Evolutionary conservation across 257 asterid species (phyloP).

Genomic region (Solanum sitiens): DNA sequence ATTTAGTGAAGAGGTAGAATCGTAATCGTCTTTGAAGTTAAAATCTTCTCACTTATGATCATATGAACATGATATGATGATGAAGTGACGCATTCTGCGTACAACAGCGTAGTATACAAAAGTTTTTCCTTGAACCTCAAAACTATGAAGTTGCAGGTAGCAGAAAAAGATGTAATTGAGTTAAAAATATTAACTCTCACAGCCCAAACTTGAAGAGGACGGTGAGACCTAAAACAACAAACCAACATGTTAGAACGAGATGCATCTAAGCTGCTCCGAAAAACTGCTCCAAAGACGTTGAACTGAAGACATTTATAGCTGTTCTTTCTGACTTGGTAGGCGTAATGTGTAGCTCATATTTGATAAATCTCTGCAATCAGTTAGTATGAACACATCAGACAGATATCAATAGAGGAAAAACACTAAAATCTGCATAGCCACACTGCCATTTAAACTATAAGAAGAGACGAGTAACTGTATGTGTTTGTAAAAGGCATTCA

Average conservation of each 20-base stretch:
- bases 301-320: constrained; percentile 49
- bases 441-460: background rate
- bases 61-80: no score
- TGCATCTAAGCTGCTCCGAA: constrained; percentile 40
- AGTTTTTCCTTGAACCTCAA: background rate
- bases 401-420: background rate
- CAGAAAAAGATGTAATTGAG: background rate
- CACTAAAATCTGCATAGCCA: background rate
- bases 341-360: constrained; percentile 67
- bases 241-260: background rate
- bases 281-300: constrained; percentile 70
- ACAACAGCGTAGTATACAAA: background rate
- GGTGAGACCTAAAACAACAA: background rate
- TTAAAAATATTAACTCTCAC: background rate
- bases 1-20: no score
- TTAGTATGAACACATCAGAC: background rate
- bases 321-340: constrained; percentile 44
- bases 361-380: constrained; percentile 81
- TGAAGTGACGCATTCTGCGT: background rate
- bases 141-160: background rate
- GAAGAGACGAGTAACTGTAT: background rate
- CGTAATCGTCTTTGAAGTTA: no score
- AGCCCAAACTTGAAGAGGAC: background rate
- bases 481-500: background rate
- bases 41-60: no score